Percentiles rank a stretch among this genome's conserved stretches.
Conservation (phyloP, 1,284 basidiomycete species). For the Rhodotorula mucilaginosa region DNA sequence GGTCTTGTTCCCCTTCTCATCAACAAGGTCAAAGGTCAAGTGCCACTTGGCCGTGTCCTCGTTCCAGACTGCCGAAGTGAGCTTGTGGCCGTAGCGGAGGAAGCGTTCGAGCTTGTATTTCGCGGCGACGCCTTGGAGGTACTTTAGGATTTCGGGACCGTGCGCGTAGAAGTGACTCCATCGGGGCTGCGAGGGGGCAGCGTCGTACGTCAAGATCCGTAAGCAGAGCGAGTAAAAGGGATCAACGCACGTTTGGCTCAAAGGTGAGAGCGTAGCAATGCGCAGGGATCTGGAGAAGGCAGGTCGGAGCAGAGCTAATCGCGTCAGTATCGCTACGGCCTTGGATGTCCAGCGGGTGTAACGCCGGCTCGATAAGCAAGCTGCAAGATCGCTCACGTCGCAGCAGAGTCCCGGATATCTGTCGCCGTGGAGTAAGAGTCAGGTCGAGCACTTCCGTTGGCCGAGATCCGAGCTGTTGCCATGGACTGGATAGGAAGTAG, state of each 20-base stretch:
- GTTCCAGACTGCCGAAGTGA: slow-evolving; percentile 57
- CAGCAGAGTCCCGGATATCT: slow-evolving; percentile 56
- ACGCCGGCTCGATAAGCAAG: background rate
- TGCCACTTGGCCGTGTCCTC: slow-evolving; percentile 59
- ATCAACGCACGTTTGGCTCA: slow-evolving; percentile 53
- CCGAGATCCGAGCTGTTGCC: too few relatives aligned
- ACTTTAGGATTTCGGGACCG: slow-evolving; percentile 59
- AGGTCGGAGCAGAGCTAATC: too few relatives aligned
- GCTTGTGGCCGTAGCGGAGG: slow-evolving; percentile 55
- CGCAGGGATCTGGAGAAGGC: slow-evolving; percentile 12
- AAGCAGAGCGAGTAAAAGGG: too few relatives aligned
- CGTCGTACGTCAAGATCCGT: background rate
- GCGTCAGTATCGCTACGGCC: background rate
- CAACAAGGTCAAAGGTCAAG: slow-evolving; percentile 53
- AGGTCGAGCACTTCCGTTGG: too few relatives aligned
- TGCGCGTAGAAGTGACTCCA: slow-evolving; percentile 63
- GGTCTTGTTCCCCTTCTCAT: slow-evolving; percentile 46
- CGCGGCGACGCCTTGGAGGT: slow-evolving; percentile 59
- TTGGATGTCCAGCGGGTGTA: too few relatives aligned
- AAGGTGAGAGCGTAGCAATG: slow-evolving; percentile 62
- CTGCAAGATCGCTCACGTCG: slow-evolving; percentile 53
- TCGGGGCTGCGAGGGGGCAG: slow-evolving; percentile 46
- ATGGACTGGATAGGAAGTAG: too few relatives aligned
- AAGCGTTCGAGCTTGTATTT: slow-evolving; percentile 58
- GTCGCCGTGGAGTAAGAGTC: background rate